Evolutionary conservation across 345 rosid genomes (phyloP).

Genomic region (Acer saccharum): DNA sequence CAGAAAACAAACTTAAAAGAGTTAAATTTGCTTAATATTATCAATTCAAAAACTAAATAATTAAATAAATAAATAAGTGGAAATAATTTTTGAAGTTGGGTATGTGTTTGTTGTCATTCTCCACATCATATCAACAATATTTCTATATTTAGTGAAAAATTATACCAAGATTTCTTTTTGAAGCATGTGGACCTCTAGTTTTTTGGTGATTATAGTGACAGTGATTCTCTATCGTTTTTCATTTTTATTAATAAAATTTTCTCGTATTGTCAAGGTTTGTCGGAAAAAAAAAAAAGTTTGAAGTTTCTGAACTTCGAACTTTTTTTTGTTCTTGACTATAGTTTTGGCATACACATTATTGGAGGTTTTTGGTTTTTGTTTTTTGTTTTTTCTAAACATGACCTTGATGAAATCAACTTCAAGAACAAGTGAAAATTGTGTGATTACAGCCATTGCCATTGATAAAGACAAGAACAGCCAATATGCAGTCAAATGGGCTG

Average conservation of each 20-base stretch:
- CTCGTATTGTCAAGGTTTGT: no score
- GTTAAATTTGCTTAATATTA: neutral
- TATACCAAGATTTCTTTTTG: neutral
- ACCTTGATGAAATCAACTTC: slow-evolving; percentile 4
- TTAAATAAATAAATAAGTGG: neutral
- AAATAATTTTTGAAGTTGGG: neutral
- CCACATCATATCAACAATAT: no score
- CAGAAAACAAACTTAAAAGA: neutral
- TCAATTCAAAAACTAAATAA: neutral
- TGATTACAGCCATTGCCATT: slow-evolving; percentile 47
- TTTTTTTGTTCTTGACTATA: no score
- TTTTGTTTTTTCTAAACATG: neutral
- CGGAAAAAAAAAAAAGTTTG: no score
- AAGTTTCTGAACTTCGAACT: no score
- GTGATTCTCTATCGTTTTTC: neutral
- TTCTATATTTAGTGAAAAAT: neutral
- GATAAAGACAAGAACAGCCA: slow-evolving; percentile 56
- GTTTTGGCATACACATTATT: no score
- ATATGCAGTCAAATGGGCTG: slow-evolving; percentile 58
- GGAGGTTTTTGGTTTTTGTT: no score
- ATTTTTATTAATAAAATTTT: no score
- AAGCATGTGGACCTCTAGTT: neutral
- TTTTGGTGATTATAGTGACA: neutral
- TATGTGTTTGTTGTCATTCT: neutral
- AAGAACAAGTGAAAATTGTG: no score